Evolutionary conservation across 371 early-diverging fungal genomes (phyloP).

Genomic region (Batrachochytrium dendrobatidis): DNA sequence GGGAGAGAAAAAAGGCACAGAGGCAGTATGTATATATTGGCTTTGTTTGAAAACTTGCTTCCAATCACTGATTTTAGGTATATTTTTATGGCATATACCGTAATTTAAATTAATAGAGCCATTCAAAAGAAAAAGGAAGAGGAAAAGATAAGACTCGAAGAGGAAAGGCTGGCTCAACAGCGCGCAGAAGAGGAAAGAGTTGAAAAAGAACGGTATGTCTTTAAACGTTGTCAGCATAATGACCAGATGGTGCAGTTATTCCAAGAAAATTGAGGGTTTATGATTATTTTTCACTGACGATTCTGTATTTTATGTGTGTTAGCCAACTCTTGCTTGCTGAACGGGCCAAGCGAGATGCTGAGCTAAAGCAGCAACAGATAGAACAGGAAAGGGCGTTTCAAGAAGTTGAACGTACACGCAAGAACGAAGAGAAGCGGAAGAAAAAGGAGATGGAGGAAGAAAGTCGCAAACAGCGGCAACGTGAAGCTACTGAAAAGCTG

Average conservation of each 20-base stretch:
- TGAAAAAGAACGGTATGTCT: constrained; percentile 38
- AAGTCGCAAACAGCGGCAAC: constrained; percentile 31
- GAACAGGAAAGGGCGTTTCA: constrained; percentile 35
- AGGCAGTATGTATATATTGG: neutral
- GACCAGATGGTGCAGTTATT: constrained; percentile 17
- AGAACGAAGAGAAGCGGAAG: constrained; percentile 38
- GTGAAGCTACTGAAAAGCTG: neutral
- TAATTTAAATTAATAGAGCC: neutral
- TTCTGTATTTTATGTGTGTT: neutral
- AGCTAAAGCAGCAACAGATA: constrained; percentile 38
- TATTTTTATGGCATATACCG: neutral
- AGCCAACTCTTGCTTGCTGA: constrained; percentile 28
- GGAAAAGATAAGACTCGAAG: constrained; percentile 45
- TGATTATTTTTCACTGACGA: neutral
- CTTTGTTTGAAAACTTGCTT: neutral
- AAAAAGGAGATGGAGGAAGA: constrained; percentile 31
- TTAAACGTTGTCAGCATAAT: constrained; percentile 30
- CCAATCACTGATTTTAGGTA: constrained; percentile 6
- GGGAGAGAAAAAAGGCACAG: constrained; percentile 2
- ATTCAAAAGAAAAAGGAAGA: constrained; percentile 5
- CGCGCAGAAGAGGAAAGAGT: constrained; percentile 51
- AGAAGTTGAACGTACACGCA: constrained; percentile 30
- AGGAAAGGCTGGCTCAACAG: constrained; percentile 48
- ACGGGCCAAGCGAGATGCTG: constrained; percentile 39
- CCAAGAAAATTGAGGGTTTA: neutral